These are phyloP conservation scores for Scutellaria minor DNA, from an alignment of 257 asterid genomes.

Conservation along the genomic window DNA sequence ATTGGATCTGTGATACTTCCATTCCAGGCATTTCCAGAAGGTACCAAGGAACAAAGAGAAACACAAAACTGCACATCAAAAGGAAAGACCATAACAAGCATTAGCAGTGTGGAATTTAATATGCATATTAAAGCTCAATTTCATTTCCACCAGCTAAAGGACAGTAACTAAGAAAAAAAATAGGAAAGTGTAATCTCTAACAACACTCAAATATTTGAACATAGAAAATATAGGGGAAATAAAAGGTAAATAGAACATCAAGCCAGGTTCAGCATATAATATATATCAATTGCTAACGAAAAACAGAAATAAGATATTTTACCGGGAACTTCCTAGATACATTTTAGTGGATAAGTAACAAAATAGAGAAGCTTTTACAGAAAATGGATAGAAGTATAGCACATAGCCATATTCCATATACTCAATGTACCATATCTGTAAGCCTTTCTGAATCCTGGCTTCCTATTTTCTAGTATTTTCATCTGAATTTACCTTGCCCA, in stretches of 20 bases:
- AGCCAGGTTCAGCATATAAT: background rate
- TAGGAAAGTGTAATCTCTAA: background rate
- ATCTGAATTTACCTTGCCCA: background rate
- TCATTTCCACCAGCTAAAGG: conserved; percentile 14
- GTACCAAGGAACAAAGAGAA: conserved; percentile 96
- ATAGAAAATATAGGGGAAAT: background rate
- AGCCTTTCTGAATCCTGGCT: background rate
- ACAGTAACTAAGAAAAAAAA: background rate
- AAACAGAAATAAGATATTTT: conserved; percentile 15
- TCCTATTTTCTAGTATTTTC: background rate
- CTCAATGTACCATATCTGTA: conserved; percentile 10
- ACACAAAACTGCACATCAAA: conserved; percentile 73
- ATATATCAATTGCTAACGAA: conserved; percentile 12
- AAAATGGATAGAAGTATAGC: conserved; percentile 15
- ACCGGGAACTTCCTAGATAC: background rate
- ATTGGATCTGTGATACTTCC: conserved; percentile 85
- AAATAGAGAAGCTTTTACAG: background rate
- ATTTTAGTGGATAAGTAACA: conserved; percentile 11
- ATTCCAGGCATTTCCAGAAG: conserved; percentile 94
- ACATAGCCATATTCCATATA: conserved; percentile 8
- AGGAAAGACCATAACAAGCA: conserved; percentile 18
- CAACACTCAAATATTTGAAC: background rate
- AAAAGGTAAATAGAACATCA: background rate
- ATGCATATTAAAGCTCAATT: conserved; percentile 24
- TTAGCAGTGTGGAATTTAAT: conserved; percentile 12